phyloP scores from a whole-genome alignment of 2,329 filamentous ascomycete genomes.

The Pyrenochaeta sp. region DNA sequence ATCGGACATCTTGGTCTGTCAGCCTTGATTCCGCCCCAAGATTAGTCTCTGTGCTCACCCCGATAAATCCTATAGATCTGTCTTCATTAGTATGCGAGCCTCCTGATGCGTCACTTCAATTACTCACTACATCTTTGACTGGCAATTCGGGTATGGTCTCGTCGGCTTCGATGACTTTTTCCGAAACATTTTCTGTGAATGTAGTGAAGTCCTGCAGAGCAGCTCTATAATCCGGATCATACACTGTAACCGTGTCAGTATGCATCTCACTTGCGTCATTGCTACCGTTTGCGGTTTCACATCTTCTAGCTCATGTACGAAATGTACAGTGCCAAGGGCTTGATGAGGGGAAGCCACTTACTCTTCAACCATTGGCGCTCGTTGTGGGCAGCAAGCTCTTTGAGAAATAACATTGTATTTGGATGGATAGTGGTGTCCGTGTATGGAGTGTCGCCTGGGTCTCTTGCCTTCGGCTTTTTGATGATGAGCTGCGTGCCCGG shows the following conservation, averaged over 20 bases:
- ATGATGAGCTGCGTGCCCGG: conserved; percentile 69
- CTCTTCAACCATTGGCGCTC: conserved; percentile 71
- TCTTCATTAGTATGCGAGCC: conserved; percentile 21
- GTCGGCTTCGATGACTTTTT: conserved; percentile 75
- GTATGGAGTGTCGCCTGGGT: conserved; percentile 67
- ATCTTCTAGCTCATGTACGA: background rate
- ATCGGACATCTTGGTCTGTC: conserved; percentile 70
- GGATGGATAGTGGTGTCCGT: conserved; percentile 66
- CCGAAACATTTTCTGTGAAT: conserved; percentile 76
- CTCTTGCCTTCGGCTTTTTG: conserved; percentile 69
- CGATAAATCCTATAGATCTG: conserved; percentile 85
- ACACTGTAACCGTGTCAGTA: conserved; percentile 60
- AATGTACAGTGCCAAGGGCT: background rate
- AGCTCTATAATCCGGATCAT: conserved; percentile 80
- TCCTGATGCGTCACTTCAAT: background rate
- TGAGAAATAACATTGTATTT: conserved; percentile 69
- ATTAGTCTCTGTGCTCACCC: conserved; percentile 26
- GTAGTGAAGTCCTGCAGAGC: conserved; percentile 82
- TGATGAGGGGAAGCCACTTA: conserved; percentile 45
- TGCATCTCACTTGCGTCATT: background rate
- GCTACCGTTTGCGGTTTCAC: background rate
- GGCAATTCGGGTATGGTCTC: conserved; percentile 87
- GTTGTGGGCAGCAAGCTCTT: conserved; percentile 67
- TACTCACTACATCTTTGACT: conserved; percentile 76
- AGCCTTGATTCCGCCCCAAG: background rate